Base-by-base conservation (phyloP, 106 monocot genomes). In the Allium fistulosum region DNA sequence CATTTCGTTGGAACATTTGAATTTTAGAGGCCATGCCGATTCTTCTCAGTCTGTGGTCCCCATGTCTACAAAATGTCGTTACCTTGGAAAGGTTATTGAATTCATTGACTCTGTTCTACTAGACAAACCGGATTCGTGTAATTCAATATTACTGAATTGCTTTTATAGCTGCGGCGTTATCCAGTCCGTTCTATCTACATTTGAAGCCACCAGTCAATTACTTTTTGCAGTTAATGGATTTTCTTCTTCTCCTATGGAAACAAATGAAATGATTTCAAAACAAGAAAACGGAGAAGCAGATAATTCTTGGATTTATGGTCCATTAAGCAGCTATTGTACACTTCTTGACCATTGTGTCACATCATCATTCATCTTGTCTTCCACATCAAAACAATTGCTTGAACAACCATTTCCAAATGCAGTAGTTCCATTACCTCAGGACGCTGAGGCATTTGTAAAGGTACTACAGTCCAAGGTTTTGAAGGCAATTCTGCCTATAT, bases 191-290 rank as follows among this genome's bases (percentile, higher is more conserved):
- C 67, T 93, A 59, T 87, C 90, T 10, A 99, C 99, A 10, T 99
- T 99, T 78, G 90, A 90, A 75, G 93, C 93, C 26, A 99, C 99
- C 11, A 99, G 99, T 72, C 93, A 99, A 69, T 72, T 99, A 70
- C 85, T 93, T n/a, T 93, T 93, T 79, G 71, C 89, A 27, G 77
- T 99, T 53, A 99, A 90, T 58, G 74, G 87, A 51, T 60, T 76
- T 13, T 87, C 99, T 49, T 68, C 90, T 76, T 99, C 99, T 59
- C 99, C 99, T 26, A 99, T 99, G 99, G 90, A 93, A 16, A 99
- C 80, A 7, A 93, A 99, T 72, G 79, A 86, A 70, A 80, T 64
- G 58, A 76, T 49, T 63, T 53, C 51, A 27, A 83, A 75, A 66
- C 67, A 77, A n/a, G 79, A 83, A 53, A 93, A 99, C 57, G 87